phyloP scores from a whole-genome alignment of 148 eudicot genomes.

The Amaranthus hypochondriacus region DNA sequence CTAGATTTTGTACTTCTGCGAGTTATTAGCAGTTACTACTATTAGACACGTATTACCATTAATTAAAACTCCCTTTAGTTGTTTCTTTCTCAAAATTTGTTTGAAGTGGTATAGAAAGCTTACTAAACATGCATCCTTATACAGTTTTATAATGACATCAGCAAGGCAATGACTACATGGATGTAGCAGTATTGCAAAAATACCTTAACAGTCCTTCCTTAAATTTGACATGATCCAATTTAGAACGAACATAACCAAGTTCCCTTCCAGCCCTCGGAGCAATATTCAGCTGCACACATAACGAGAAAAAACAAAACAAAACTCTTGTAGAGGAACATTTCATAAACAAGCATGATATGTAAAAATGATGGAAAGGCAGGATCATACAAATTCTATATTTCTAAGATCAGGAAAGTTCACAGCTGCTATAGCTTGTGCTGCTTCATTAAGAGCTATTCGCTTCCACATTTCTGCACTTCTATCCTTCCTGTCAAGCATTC shows the following conservation, averaged over 20 bases:
- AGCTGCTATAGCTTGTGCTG: conserved; percentile 77
- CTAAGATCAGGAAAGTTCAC: conserved; percentile 81
- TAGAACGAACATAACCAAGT: conserved; percentile 74
- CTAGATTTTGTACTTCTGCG: not conserved
- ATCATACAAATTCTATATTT: conserved; percentile 76
- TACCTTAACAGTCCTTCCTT: conserved; percentile 72
- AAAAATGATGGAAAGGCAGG: conserved; percentile 6
- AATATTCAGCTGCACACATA: conserved; percentile 60
- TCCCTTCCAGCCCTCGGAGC: conserved; percentile 93
- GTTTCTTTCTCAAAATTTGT: not conserved
- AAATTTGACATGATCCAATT: conserved; percentile 59
- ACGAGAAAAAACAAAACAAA: not conserved
- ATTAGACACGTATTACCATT: not conserved
- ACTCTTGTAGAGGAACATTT: not conserved
- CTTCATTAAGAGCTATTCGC: conserved; percentile 88
- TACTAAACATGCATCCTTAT: not conserved
- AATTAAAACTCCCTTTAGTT: not conserved
- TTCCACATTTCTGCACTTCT: conserved; percentile 78
- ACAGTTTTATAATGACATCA: not conserved
- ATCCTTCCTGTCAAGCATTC: conserved; percentile 70
- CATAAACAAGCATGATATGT: not conserved
- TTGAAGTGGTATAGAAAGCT: not conserved
- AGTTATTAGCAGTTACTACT: not conserved
- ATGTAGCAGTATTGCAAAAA: not conserved
- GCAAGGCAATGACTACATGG: not conserved